A percentile compares a stretch with the other conserved stretches of the same genome.
phyloP scores from a whole-genome alignment of 1,284 basidiomycete genomes.

The Papiliotrema terrestris region DNA sequence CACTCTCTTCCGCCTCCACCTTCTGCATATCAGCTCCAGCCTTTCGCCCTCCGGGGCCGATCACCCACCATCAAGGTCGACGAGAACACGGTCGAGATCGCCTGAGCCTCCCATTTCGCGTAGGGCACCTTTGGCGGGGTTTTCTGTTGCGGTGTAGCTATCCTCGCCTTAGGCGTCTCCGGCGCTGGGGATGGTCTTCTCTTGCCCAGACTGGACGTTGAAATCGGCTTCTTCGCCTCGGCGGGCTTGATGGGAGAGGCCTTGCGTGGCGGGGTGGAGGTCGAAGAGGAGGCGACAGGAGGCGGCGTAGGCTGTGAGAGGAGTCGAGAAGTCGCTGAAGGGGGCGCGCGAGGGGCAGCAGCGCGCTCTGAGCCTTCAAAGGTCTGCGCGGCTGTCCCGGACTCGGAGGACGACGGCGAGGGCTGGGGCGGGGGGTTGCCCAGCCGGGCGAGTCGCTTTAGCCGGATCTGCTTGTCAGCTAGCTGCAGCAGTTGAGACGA shows the following conservation, averaged over 20 bases:
- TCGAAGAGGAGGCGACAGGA: not conserved
- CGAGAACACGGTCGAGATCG: slow-evolving; percentile 65
- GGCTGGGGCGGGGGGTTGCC: slow-evolving; percentile 15
- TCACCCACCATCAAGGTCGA: slow-evolving; percentile 71
- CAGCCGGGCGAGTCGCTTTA: slow-evolving; percentile 18
- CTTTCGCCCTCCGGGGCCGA: not conserved
- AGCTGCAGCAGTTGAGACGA: not conserved
- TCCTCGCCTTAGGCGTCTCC: too few relatives aligned
- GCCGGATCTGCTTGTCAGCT: slow-evolving; percentile 12
- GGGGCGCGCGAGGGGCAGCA: too few relatives aligned
- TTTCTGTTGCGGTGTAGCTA: not conserved
- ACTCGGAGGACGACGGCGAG: slow-evolving; percentile 4
- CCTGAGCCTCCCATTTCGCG: slow-evolving; percentile 69
- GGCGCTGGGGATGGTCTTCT: not conserved
- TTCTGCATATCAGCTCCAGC: slow-evolving; percentile 2
- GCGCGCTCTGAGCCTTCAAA: too few relatives aligned
- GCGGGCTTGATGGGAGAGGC: not conserved
- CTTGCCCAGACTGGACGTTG: not conserved
- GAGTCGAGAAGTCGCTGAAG: too few relatives aligned
- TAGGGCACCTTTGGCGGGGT: slow-evolving; percentile 50
- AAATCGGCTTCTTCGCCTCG: not conserved
- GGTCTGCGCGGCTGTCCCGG: too few relatives aligned
- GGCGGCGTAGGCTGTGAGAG: slow-evolving; percentile 1
- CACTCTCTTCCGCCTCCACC: slow-evolving; percentile 61
- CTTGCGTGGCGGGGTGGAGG: not conserved